Base-by-base conservation (phyloP, 1,284 basidiomycete genomes). In the Cryptococcus deneoformans region DNA sequence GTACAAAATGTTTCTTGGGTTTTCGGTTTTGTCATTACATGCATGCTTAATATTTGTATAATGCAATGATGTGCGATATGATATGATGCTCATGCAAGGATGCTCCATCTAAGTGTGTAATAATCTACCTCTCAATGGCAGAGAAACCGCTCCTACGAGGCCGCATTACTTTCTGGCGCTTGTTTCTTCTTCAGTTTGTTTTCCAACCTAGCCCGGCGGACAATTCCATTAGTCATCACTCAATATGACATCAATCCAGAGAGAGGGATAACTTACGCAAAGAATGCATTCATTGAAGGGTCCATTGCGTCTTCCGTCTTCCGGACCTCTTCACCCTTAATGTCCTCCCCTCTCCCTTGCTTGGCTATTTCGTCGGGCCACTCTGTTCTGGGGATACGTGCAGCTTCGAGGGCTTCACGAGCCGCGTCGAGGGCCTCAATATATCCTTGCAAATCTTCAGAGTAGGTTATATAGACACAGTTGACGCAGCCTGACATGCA, bases 401-500 rank as follows among this genome's bases (percentile, higher is more conserved):
- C 74, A 0, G 75, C 69, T 2, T 66, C 54, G 7, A 93, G 82
- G 5, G 82, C 79, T 3, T 72, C 60, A 11, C 83, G 83, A 2
- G 92, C 77, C 0, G 78, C 66, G 1, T 69, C 68, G 1, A 92
- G 64, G 1, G 85, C 80, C 6, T 81, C 77, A 38, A 82, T 82
- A 76, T 91, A 91, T 10, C 80, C 80, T n/a, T 81, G 79, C 3
- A 90, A 74, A 0, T 88, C 84, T 50, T 92, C 90, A 54, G 87
- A 84, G 75, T 93, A 91, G 34, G 93, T 77, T 65, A 92, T 90
- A 72, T 93, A 89, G 6, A 93, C 88, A 74, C 92, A 94, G 39
- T 92, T 79, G 0, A 90, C 88, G 67, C 92, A 94, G 36, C 90
- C 90, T 8, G 89, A 91, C 90, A 92, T 92, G 77, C 91, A 93